Conservation (phyloP, 2,329 filamentous ascomycete species). For the Verticillium zaregamsianum region DNA sequence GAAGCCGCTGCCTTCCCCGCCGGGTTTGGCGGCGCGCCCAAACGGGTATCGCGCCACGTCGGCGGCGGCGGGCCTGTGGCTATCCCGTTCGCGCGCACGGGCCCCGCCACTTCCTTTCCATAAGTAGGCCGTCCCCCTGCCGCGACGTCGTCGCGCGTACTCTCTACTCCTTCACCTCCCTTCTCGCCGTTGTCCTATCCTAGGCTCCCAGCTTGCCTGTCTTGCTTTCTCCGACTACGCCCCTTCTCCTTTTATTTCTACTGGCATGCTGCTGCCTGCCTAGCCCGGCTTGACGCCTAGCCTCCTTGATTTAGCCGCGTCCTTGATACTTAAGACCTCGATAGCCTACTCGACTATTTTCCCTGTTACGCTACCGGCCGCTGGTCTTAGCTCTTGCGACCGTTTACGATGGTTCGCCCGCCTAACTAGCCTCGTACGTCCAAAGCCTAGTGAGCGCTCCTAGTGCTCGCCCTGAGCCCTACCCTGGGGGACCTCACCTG, state of each 20-base stretch:
- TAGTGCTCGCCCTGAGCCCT: too few species aligned
- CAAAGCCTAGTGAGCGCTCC: too few species aligned
- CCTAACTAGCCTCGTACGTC: too few species aligned
- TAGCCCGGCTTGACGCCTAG: background rate
- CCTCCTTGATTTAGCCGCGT: background rate
- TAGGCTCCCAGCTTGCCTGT: background rate
- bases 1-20: background rate
- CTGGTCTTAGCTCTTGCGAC: too few species aligned
- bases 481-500: too few species aligned
- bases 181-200: background rate
- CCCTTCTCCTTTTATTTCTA: background rate
- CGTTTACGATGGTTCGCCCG: too few species aligned
- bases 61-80: background rate
- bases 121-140: background rate
- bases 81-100: background rate
- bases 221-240: background rate
- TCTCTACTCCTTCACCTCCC: background rate
- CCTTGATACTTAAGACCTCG: background rate
- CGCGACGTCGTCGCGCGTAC: background rate
- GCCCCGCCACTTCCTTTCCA: background rate
- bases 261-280: background rate
- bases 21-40: background rate
- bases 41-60: background rate
- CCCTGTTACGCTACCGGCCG: too few species aligned
- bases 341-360: background rate